Evolutionary conservation across 2,329 filamentous ascomycete genomes (phyloP), one percentile per base, ranked within the genome.

Genomic region (Fusarium sp.): DNA sequence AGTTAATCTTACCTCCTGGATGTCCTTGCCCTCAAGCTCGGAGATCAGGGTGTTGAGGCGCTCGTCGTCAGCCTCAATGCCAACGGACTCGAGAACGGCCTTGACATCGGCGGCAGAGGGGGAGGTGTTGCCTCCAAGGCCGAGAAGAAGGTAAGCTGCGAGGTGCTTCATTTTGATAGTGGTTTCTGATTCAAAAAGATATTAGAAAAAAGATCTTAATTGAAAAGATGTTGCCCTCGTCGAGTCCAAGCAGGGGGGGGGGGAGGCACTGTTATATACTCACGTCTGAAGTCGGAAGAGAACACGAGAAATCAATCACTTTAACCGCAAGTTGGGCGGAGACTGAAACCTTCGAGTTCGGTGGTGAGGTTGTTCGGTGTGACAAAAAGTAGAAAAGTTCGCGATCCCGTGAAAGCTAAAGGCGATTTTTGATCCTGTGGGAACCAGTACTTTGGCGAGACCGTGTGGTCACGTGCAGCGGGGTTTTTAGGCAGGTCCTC

Each of bases 261-360:
- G 37, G 5, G 57, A 28, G 35, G 33, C 33, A 28, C 32, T n/a
- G 37, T 60, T 68, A 59, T 42, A 60, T 42, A 85, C 85, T 85
- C 76, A 84, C 82, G 62, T 71, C 73, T 75, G 62, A 73, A 72
- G 72, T 72, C 78, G 75, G 77, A 75, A 76, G 79, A 85, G 91
- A 95, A 95, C 93, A 92, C 89, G 93, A 95, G 93, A 93, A 88
- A 88, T 95, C 96, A 98, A 98, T 98, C 96, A 91, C 93, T 97
- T 98, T 97, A 97, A 98, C 96, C 96, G 95, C 94, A 85, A 86
- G 85, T 92, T 93, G 92, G 90, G 93, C 95, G 96, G 96, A 97
- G 96, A 98, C 96, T 98, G 96, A 97, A 82, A 90, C 92, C 95
- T 94, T 96, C 94, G 90, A 94, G 94, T 97, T 92, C 93, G 81